phyloP scores from a whole-genome alignment of 352 stramenopile species.

The Phytophthora pluvialis region DNA sequence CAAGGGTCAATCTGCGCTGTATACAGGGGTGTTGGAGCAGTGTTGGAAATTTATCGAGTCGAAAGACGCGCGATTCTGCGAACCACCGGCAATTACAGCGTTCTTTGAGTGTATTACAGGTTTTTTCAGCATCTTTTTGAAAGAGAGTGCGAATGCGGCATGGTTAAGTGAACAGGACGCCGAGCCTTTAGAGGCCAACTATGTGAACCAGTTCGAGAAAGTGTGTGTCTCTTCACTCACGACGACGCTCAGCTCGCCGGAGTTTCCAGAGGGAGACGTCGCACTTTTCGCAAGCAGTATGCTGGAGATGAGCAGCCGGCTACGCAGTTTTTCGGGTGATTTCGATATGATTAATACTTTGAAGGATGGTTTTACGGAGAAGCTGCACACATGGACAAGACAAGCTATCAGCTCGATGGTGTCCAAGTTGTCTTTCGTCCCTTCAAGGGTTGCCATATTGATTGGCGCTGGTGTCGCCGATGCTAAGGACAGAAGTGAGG shows the following conservation, averaged over 20 bases:
- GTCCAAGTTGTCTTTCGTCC: conserved; percentile 40
- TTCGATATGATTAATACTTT: conserved; percentile 28
- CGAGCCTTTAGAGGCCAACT: conserved; percentile 36
- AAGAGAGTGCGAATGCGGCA: conserved; percentile 34
- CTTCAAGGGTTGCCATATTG: conserved; percentile 42
- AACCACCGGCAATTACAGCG: conserved; percentile 59
- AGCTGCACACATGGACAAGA: conserved; percentile 48
- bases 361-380: conserved; percentile 39
- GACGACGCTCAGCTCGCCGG: conserved; percentile 43
- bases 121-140: conserved; percentile 73
- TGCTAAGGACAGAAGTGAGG: conserved; percentile 18
- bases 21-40: conserved; percentile 69
- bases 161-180: conserved; percentile 40
- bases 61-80: conserved; percentile 55
- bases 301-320: conserved; percentile 48
- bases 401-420: conserved; percentile 40
- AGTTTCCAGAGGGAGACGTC: conserved; percentile 45
- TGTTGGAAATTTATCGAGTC: conserved; percentile 77
- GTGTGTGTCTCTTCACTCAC: conserved; percentile 49
- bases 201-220: conserved; percentile 77
- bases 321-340: conserved; percentile 42
- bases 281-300: conserved; percentile 49
- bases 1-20: conserved; percentile 53
- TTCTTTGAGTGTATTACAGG: conserved; percentile 81
- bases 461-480: conserved; percentile 29